phyloP scores from a whole-genome alignment of 2,329 filamentous ascomycete genomes.

The Talaromyces piceae region DNA sequence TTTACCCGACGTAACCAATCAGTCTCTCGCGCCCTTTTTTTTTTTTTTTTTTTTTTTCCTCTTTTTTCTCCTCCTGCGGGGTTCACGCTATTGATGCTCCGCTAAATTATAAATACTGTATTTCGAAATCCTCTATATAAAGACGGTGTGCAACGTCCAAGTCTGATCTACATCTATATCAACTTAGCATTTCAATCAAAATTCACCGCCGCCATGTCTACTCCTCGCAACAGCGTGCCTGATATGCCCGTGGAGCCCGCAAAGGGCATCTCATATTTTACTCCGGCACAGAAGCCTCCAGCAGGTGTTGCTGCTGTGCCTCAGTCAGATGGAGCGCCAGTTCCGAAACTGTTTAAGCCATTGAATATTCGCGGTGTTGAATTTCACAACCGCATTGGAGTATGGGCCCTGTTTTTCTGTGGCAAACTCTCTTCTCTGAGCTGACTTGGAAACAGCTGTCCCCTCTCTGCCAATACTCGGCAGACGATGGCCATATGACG shows the following conservation, averaged over 20 bases:
- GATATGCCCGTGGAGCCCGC: conserved; percentile 32
- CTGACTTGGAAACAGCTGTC: conserved; percentile 28
- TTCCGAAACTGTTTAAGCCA: conserved; percentile 53
- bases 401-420: conserved; percentile 14
- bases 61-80: not conserved
- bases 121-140: no score
- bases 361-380: conserved; percentile 51
- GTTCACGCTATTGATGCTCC: not conserved
- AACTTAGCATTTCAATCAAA: no score
- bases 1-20: not conserved
- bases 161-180: no score
- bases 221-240: conserved; percentile 11
- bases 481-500: conserved; percentile 36
- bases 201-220: not conserved
- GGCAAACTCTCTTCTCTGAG: not conserved
- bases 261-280: conserved; percentile 36
- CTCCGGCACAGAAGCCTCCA: conserved; percentile 28
- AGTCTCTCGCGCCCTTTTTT: not conserved
- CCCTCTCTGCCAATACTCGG: conserved; percentile 53
- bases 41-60: no score
- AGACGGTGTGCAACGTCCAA: no score
- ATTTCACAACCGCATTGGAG: conserved; percentile 58
- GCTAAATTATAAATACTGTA: not conserved
- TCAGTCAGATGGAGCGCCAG: conserved; percentile 31
- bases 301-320: conserved; percentile 33